Base-by-base conservation (phyloP, 2,329 filamentous ascomycete species). In the Furcasterigmium sp. region DNA sequence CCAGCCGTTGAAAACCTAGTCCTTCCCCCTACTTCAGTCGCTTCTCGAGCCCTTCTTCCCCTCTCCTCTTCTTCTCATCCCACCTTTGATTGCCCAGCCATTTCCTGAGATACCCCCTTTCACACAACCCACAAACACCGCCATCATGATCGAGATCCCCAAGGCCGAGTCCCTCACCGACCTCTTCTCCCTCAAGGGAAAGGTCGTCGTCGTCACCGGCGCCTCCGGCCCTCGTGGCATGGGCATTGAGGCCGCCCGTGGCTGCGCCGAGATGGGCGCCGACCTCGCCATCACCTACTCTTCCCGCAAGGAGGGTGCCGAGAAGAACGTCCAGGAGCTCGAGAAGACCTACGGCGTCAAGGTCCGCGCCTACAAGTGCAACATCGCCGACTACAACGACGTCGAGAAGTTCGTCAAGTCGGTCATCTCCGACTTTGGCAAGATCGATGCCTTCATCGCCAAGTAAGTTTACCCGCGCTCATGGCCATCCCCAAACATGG, bases 381-480 rank as follows among this genome's bases (percentile, higher is more conserved):
- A 83, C 56, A 65, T 80, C n/a, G 72, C 67, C 43, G 68, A 78
- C 46, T 76, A 69, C 52, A 54, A 62, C 13, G 63, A 72, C 9
- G 72, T 81, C 43, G 65, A 79, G 58, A 59, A 66, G 37, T 70
- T 78, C 51, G 67, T 82, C 44, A 66, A 69, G 44, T 78, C 89
- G 26, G 81, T 90, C 51, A 74, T 85, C 58, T 68, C 70, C 52
- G 86, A 91, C 58, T 91, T 90, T 59, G 82, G 82, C 55, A 78
- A 80, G 39, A 78, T 89, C 45, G 85, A 89, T 51, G 77, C 83
- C 48, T 87, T 90, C 53, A 76, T 90, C 42, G 85, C 85, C 55
- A 89, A 90, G 62, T 83, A 76, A 32, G 84, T 78, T 28, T 10
- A 15, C 13, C 4, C 21, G 30, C 10, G 8, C 28, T 30, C n/a